Conservation (phyloP, 2,329 filamentous ascomycete species). For the Pseudohalonectria lignicola region DNA sequence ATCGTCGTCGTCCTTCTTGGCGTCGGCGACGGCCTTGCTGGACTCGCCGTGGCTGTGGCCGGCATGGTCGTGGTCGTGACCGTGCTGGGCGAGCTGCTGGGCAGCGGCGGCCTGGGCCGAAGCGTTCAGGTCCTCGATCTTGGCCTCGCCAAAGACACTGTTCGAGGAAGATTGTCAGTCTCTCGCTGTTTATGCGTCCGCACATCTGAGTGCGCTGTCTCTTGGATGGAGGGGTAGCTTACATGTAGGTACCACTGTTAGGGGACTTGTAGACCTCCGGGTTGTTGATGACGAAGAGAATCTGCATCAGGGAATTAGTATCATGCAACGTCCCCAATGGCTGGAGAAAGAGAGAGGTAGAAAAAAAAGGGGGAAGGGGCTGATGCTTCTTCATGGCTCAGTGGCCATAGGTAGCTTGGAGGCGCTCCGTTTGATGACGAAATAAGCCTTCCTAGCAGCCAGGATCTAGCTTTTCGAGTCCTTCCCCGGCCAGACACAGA, state of each 20-base stretch:
- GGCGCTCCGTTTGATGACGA: no score
- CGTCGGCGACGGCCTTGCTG: constrained; percentile 50
- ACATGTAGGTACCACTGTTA: constrained; percentile 99
- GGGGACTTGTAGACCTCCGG: constrained; percentile 99
- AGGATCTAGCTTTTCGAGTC: no score
- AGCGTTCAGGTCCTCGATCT: constrained; percentile 99
- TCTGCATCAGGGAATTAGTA: constrained; percentile 53
- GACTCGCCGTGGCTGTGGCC: constrained; percentile 61
- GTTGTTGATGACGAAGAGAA: constrained; percentile 99
- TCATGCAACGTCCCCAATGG: no score
- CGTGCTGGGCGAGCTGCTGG: constrained; percentile 76
- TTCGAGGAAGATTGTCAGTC: background rate
- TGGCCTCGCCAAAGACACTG: constrained; percentile 98
- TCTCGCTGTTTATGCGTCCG: constrained; percentile 6
- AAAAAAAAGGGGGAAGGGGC: no score
- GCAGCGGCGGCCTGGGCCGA: constrained; percentile 92
- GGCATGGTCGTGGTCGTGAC: constrained; percentile 48
- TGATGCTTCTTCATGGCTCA: no score
- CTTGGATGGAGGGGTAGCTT: no score
- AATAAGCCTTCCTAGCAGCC: no score
- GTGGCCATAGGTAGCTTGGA: no score
- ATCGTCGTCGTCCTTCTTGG: constrained; percentile 73
- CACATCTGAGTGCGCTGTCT: background rate
- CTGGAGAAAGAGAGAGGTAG: no score
- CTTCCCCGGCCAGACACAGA: no score